A percentile compares a stretch with the other conserved stretches of the same genome.
These are phyloP conservation scores for Coprinopsis marcescibilis DNA, from an alignment of 768 basidiomycete genomes.

Conservation along the genomic window DNA sequence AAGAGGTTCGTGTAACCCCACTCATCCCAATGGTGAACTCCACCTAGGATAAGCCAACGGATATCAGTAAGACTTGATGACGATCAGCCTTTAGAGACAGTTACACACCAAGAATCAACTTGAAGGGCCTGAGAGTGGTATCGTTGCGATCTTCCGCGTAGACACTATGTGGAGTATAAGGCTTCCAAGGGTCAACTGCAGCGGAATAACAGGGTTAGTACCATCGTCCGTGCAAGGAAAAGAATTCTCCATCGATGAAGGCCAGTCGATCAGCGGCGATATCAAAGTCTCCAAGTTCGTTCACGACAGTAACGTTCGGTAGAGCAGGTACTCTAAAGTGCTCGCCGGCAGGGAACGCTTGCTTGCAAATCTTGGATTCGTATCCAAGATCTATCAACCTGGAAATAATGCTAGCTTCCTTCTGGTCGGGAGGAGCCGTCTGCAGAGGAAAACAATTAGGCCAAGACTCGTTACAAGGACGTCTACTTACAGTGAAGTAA, in stretches of 20 bases:
- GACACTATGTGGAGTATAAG: slow-evolving; percentile 75
- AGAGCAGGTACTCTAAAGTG: slow-evolving; percentile 62
- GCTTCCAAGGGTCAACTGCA: slow-evolving; percentile 86
- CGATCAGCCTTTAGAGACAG: too few relatives aligned
- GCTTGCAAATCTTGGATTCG: slow-evolving; percentile 33
- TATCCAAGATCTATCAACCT: slow-evolving; percentile 49
- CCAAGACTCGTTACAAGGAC: neutral
- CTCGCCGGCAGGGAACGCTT: slow-evolving; percentile 68
- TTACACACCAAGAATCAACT: slow-evolving; percentile 73
- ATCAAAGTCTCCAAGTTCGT: slow-evolving; percentile 77
- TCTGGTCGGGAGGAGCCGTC: slow-evolving; percentile 71
- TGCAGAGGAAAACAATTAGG: slow-evolving; percentile 20
- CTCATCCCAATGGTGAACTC: slow-evolving; percentile 73
- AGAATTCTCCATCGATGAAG: slow-evolving; percentile 86
- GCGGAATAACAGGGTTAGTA: neutral
- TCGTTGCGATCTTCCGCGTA: slow-evolving; percentile 65
- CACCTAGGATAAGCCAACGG: slow-evolving; percentile 34
- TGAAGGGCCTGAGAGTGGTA: slow-evolving; percentile 73
- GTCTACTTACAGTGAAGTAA: slow-evolving; percentile 66
- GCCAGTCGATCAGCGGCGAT: slow-evolving; percentile 79
- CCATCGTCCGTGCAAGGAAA: too few relatives aligned
- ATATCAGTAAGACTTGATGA: neutral
- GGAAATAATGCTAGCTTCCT: slow-evolving; percentile 74
- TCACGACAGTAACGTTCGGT: slow-evolving; percentile 82
- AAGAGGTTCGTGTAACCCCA: slow-evolving; percentile 59